These are phyloP conservation scores for Fusarium armeniacum DNA, from an alignment of 2,329 filamentous ascomycete genomes.

Conservation along the genomic window DNA sequence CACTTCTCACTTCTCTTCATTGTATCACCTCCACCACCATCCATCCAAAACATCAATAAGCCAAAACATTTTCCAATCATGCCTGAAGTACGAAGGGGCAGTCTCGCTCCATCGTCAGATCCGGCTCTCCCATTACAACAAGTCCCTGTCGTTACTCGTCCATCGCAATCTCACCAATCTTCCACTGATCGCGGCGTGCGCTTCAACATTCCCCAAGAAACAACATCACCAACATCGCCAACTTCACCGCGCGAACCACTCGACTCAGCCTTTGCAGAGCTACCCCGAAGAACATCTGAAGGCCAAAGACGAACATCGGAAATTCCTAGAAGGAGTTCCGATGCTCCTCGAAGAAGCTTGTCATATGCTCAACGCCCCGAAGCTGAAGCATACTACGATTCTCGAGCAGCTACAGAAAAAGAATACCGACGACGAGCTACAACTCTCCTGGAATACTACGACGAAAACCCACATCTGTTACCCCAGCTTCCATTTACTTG, in stretches of 20 bases:
- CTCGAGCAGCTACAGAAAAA: slow-evolving; percentile 54
- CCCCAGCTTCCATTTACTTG: slow-evolving; percentile 59
- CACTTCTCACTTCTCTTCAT: slow-evolving; percentile 1
- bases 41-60: not conserved
- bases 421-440: slow-evolving; percentile 55
- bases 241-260: slow-evolving; percentile 31
- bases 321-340: slow-evolving; percentile 44
- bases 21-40: slow-evolving; percentile 5
- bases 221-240: slow-evolving; percentile 10
- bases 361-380: slow-evolving; percentile 54
- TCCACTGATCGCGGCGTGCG: slow-evolving; percentile 36
- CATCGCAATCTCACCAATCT: slow-evolving; percentile 34
- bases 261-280: slow-evolving; percentile 37
- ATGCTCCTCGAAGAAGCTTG: slow-evolving; percentile 52
- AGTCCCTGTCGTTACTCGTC: slow-evolving; percentile 25
- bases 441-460: slow-evolving; percentile 58
- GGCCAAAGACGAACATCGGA: slow-evolving; percentile 36
- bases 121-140: slow-evolving; percentile 40
- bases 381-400: slow-evolving; percentile 59
- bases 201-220: slow-evolving; percentile 35
- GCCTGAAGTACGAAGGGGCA: slow-evolving; percentile 52
- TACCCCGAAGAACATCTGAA: slow-evolving; percentile 45
- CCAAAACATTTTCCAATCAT: slow-evolving; percentile 34
- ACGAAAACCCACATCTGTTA: slow-evolving; percentile 56
- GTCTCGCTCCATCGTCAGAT: slow-evolving; percentile 42